Evolutionary conservation across 164 flowering plant genomes (phyloP).

Genomic region (Cinnamomum micranthum): DNA sequence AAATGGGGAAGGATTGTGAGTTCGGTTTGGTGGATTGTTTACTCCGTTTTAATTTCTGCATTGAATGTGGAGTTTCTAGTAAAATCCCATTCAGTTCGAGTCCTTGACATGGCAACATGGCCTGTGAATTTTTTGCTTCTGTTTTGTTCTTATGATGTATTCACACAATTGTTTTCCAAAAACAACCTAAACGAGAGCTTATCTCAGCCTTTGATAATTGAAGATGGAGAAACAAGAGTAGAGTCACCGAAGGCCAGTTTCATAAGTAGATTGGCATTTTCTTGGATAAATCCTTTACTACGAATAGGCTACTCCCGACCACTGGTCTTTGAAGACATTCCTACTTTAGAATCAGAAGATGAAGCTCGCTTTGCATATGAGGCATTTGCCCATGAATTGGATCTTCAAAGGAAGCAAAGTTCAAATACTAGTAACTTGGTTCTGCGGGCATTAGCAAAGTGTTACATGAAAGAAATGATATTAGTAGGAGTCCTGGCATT

Average conservation of each 20-base stretch:
- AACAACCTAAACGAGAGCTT: constrained; percentile 16
- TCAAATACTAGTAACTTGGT: constrained; percentile 29
- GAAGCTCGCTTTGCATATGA: constrained; percentile 50
- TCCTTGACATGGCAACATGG: constrained; percentile 48
- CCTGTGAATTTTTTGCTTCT: constrained; percentile 47
- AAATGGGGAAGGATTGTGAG: constrained; percentile 31
- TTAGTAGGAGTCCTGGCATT: constrained; percentile 47
- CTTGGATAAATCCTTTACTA: constrained; percentile 73
- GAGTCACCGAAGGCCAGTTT: constrained; percentile 26
- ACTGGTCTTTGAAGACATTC: constrained; percentile 61
- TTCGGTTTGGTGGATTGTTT: constrained; percentile 57
- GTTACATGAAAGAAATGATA: constrained; percentile 50
- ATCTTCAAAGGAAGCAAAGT: constrained; percentile 16
- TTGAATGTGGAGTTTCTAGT: constrained; percentile 34
- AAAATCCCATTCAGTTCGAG: constrained; percentile 12
- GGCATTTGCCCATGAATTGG: constrained; percentile 44
- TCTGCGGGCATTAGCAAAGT: constrained; percentile 40
- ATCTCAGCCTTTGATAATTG: constrained; percentile 40
- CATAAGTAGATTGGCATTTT: constrained; percentile 54
- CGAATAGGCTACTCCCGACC: constrained; percentile 53
- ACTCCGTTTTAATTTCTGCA: constrained; percentile 39
- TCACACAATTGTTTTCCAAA: constrained; percentile 9
- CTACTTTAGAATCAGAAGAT: constrained; percentile 52
- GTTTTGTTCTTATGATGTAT: constrained; percentile 38
- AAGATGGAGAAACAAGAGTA: constrained; percentile 11